These are phyloP conservation scores for Beauveria scarabaeidicola DNA, from an alignment of 2,329 filamentous ascomycete species.

Conservation along the genomic window DNA sequence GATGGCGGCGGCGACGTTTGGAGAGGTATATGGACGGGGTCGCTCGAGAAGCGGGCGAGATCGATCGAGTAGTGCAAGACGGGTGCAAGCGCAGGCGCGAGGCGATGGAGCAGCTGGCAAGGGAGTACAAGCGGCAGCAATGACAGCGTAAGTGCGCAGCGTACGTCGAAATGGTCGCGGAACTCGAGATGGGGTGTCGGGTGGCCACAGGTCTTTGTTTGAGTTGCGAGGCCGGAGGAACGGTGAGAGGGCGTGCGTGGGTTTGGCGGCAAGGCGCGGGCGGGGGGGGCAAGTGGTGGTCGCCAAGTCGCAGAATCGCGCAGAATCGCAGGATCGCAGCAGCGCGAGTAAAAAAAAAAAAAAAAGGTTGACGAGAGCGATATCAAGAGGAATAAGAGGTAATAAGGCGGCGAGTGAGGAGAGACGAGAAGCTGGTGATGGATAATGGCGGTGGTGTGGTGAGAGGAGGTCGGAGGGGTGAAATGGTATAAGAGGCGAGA, in stretches of 20 bases:
- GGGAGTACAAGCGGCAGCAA: neutral
- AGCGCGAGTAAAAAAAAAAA: neutral
- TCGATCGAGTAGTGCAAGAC: conserved; percentile 1
- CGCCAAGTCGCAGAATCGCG: neutral
- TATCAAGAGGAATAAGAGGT: neutral
- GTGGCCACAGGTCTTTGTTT: neutral
- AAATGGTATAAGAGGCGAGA: conserved; percentile 6
- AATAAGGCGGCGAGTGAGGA: neutral
- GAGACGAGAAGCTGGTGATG: neutral
- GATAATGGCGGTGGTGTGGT: neutral
- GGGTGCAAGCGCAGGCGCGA: neutral
- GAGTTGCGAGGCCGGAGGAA: neutral
- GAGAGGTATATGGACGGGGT: neutral
- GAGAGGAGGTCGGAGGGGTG: conserved; percentile 1
- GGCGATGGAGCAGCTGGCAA: neutral
- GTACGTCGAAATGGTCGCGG: neutral
- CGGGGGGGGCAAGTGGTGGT: neutral
- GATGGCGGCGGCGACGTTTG: neutral
- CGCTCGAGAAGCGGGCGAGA: neutral
- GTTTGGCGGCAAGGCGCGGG: neutral
- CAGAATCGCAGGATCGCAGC: neutral
- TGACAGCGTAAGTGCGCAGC: neutral
- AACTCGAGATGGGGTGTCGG: neutral
- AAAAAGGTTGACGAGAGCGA: neutral
- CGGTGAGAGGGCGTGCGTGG: neutral